These are phyloP conservation scores for Candida maris DNA, from an alignment of 805 yeast genomes.

Conservation along the genomic window DNA sequence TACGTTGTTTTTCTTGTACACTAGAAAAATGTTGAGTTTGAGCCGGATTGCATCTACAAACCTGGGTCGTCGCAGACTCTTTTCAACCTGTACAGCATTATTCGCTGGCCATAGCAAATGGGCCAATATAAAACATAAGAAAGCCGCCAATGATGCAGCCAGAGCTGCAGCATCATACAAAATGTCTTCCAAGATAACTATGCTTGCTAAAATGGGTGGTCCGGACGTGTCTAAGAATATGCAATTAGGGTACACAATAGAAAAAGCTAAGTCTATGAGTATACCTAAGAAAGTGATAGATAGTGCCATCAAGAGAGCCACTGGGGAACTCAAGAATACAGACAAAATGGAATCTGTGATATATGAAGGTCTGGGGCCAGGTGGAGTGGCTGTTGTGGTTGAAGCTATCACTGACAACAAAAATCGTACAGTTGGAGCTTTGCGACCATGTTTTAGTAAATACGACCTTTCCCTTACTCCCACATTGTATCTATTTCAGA, in stretches of 20 bases:
- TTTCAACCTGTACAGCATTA: constrained; percentile 5
- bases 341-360: constrained; percentile 50
- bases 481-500: constrained; percentile 70
- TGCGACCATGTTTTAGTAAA: constrained; percentile 72
- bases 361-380: constrained; percentile 92
- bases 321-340: constrained; percentile 54
- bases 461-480: constrained; percentile 66
- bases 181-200: constrained; percentile 67
- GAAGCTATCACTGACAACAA: constrained; percentile 90
- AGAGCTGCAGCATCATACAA: constrained; percentile 66
- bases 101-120: constrained; percentile 91
- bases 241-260: constrained; percentile 66
- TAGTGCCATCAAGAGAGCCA: constrained; percentile 79
- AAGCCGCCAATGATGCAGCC: constrained; percentile 86
- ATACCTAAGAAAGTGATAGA: constrained; percentile 85
- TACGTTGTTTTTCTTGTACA: too few relatives aligned
- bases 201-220: constrained; percentile 73
- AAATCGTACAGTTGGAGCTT: constrained; percentile 70
- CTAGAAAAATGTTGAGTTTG: too few relatives aligned
- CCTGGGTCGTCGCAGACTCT: neutral
- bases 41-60: too few relatives aligned
- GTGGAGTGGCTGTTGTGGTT: constrained; percentile 80
- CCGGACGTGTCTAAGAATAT: constrained; percentile 60
- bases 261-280: constrained; percentile 70
- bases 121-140: constrained; percentile 92